Base-by-base conservation (phyloP, 352 stramenopile genomes). In the Globisporangium megalacanthum region DNA sequence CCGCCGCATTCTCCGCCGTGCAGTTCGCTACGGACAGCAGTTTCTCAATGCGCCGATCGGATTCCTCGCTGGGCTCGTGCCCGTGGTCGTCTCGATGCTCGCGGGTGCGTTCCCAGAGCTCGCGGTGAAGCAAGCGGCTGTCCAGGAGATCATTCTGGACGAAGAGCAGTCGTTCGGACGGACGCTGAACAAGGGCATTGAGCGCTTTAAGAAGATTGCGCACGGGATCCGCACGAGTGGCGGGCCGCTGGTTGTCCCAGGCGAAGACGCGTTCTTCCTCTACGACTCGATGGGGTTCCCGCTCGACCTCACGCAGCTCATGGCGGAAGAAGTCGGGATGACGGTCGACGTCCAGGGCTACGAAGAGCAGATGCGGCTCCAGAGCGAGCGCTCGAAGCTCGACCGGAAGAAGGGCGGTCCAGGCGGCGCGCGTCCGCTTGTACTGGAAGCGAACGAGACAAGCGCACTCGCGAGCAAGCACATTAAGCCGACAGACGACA, bases 261-360 rank as follows among this genome's bases (percentile, higher is more conserved):
- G 93, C 20, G 79, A 88, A 45, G 92, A 98, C 52, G 97, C 96
- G 4, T 99, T 99, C 78, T 99, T 98, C 69, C 69, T 99, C 19
- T 99, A 99, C 73, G 96, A 99, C 66, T 98, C 97, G 22, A 92
- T 99, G 72, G 97, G 97, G 51, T 99, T 99, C 79, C 97, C 97
- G 6, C 79, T 99, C 50, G 97, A 99, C 72, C 82, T 99, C 65
- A 99, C 97, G 13, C 85, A 98, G 68, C 90, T 98, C 66, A 99
- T 99, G 94, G 93, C 90, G 7, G 95, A 98, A 73, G 94, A 98
- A 65, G 73, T 93, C 49, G 94, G 90, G 10, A 77, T 99, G 69
- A 98, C 77, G 17, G 81, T 99, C 33, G 95, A 99, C 68, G 74
- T 92, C 37, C 88, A 94, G 60, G 95, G 96, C 25, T 98, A 98